These are phyloP conservation scores for Apiospora phragmitis DNA, from an alignment of 2,329 filamentous ascomycete species.

Conservation along the genomic window DNA sequence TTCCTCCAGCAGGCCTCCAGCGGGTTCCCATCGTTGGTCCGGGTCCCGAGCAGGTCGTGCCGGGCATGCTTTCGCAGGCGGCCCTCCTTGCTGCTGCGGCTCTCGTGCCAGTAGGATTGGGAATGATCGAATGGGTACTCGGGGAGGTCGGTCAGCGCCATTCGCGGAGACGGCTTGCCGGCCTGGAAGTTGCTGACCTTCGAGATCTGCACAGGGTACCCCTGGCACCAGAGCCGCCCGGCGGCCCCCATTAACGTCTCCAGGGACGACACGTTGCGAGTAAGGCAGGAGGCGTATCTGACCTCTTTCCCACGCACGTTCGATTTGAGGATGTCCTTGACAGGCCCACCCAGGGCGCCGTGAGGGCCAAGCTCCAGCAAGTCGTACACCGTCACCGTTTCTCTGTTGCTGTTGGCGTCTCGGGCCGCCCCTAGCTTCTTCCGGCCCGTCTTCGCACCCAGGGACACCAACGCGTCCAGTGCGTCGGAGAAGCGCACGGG, in stretches of 20 bases:
- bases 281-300: background rate
- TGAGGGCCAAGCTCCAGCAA: conserved; percentile 38
- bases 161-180: too few relatives aligned
- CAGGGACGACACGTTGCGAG: background rate
- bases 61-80: conserved; percentile 33
- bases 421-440: too few relatives aligned
- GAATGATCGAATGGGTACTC: conserved; percentile 43
- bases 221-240: background rate
- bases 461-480: too few relatives aligned
- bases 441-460: too few relatives aligned
- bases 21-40: conserved; percentile 27
- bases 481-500: conserved; percentile 37
- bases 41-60: conserved; percentile 40
- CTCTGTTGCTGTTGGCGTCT: too few relatives aligned
- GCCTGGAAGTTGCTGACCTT: too few relatives aligned
- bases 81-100: conserved; percentile 33
- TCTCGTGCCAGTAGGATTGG: conserved; percentile 37
- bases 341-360: conserved; percentile 34
- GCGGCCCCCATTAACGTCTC: too few relatives aligned
- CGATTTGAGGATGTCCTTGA: conserved; percentile 30
- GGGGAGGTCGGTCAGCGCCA: conserved; percentile 37
- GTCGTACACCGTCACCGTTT: too few relatives aligned
- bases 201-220: too few relatives aligned
- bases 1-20: conserved; percentile 33
- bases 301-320: background rate